Percentiles rank a stretch among this genome's conserved stretches.
Conservation (phyloP, 495 filamentous ascomycete species). For the Gamarada debralockiae region DNA sequence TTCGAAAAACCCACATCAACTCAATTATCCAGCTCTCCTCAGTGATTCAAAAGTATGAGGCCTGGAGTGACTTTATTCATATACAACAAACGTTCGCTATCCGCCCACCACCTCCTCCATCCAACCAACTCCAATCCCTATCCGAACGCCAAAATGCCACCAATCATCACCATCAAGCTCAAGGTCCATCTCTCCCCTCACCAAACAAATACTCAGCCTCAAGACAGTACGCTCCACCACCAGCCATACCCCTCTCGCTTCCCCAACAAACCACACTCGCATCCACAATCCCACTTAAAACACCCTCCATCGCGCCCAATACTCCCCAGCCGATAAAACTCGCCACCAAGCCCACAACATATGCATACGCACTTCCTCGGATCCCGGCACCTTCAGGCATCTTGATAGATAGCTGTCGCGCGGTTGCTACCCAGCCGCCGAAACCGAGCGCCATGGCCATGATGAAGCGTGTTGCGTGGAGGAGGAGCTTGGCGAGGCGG, state of each 20-base stretch:
- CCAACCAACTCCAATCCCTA: too few species aligned
- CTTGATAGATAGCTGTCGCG: constrained; percentile 59
- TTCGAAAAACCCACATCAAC: too few species aligned
- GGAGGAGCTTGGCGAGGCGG: constrained; percentile 82
- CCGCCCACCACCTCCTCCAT: too few species aligned
- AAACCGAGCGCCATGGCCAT: constrained; percentile 88
- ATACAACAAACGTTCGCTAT: too few species aligned
- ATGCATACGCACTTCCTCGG: constrained; percentile 88
- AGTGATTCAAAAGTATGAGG: too few species aligned
- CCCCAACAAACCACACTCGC: constrained; percentile 91
- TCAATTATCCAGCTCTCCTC: too few species aligned
- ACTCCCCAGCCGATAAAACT: constrained; percentile 94
- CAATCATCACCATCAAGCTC: neutral
- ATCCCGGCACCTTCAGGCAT: constrained; percentile 45
- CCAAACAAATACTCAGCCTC: constrained; percentile 83
- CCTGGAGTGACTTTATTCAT: too few species aligned
- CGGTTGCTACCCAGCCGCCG: constrained; percentile 95
- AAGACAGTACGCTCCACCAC: constrained; percentile 75
- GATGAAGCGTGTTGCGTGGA: constrained; percentile 84
- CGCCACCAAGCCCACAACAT: constrained; percentile 87
- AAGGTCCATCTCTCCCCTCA: constrained; percentile 30
- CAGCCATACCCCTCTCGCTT: constrained; percentile 71
- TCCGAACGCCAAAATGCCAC: too few species aligned
- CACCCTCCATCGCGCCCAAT: constrained; percentile 90
- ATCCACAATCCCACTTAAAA: constrained; percentile 88